A percentile compares a stretch with the other conserved stretches of the same genome.
phyloP scores from a whole-genome alignment of 257 asterid species.

The Solanum acaule region DNA sequence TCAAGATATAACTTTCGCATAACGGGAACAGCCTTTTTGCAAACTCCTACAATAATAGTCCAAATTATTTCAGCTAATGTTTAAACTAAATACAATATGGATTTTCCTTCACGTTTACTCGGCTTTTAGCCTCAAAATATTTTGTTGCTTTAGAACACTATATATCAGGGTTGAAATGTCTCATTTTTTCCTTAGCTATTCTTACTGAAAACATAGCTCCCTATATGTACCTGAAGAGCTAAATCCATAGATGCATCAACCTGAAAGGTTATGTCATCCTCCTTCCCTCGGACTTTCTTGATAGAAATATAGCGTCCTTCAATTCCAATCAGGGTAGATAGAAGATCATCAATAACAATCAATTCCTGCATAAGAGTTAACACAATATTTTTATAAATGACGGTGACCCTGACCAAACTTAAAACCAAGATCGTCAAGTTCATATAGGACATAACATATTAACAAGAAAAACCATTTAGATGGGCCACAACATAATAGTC shows the following conservation, averaged over 20 bases:
- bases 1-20: slow-evolving; percentile 70
- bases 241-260: slow-evolving; percentile 95
- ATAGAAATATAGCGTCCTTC: slow-evolving; percentile 85
- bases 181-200: not conserved
- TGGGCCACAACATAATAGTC: not conserved
- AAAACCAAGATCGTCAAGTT: not conserved
- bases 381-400: not conserved
- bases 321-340: slow-evolving; percentile 76
- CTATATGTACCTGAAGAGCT: slow-evolving; percentile 60
- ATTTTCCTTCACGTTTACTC: not conserved
- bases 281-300: slow-evolving; percentile 52
- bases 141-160: not conserved
- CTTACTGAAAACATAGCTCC: not conserved
- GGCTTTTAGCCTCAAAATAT: not conserved
- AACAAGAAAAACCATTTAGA: not conserved
- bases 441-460: not conserved
- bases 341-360: slow-evolving; percentile 78
- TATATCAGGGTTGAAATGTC: not conserved
- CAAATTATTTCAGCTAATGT: not conserved
- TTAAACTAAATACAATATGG: not conserved
- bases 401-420: not conserved
- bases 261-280: slow-evolving; percentile 40
- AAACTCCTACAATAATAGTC: slow-evolving; percentile 58
- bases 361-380: slow-evolving; percentile 51
- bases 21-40: slow-evolving; percentile 78